Percentiles rank a stretch among this genome's conserved stretches.
These are phyloP conservation scores for Penicillium occitanis DNA, from an alignment of 2,329 filamentous ascomycete genomes.

Conservation along the genomic window DNA sequence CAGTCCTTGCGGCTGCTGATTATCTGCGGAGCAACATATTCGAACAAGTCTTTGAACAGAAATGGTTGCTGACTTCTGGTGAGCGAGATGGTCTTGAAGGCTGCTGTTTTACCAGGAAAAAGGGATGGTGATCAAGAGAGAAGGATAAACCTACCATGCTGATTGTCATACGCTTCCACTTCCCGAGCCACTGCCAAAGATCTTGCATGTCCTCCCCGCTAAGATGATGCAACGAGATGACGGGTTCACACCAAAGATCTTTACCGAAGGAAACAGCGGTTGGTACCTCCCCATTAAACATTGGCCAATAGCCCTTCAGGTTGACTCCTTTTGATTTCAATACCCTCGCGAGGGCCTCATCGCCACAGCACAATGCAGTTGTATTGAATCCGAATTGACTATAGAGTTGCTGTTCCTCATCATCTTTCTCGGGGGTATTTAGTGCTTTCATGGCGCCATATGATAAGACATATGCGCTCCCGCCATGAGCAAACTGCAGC, in stretches of 20 bases:
- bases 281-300: slow-evolving; percentile 15
- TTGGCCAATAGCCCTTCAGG: slow-evolving; percentile 14
- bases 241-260: slow-evolving; percentile 14
- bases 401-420: background rate
- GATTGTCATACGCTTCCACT: background rate
- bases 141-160: slow-evolving; percentile 8
- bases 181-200: slow-evolving; percentile 9
- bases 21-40: slow-evolving; percentile 7
- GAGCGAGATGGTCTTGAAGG: background rate
- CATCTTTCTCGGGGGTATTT: background rate
- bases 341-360: slow-evolving; percentile 12
- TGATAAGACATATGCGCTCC: slow-evolving; percentile 10
- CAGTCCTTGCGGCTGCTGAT: background rate
- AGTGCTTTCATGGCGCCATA: slow-evolving; percentile 12
- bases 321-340: slow-evolving; percentile 13
- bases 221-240: slow-evolving; percentile 15
- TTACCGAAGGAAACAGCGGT: background rate
- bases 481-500: slow-evolving; percentile 8
- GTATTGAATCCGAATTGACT: slow-evolving; percentile 10
- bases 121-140: background rate
- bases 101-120: background rate
- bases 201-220: slow-evolving; percentile 9
- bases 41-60: slow-evolving; percentile 12
- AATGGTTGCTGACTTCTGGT: slow-evolving; percentile 1
- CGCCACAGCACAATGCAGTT: slow-evolving; percentile 10